Evolutionary conservation across 2,329 filamentous ascomycete species (phyloP).

Genomic region (Bisporella sp.): DNA sequence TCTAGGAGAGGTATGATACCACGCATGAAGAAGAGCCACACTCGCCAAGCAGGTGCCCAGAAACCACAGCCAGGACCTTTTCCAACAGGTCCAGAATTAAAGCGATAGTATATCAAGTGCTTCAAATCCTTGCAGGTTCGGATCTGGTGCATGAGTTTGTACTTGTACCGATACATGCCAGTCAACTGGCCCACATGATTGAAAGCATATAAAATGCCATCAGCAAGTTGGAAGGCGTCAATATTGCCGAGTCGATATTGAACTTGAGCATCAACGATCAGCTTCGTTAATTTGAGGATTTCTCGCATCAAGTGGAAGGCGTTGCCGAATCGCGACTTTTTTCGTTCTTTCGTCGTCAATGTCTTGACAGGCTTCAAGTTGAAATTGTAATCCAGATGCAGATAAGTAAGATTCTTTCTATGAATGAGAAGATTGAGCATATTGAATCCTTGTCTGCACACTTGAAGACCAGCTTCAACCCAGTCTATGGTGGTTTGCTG

Average conservation of each 20-base stretch:
- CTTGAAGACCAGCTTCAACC: conserved; percentile 97
- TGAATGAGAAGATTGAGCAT: conserved; percentile 98
- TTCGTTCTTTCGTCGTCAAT: conserved; percentile 94
- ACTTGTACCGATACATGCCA: conserved; percentile 99
- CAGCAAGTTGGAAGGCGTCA: conserved; percentile 95
- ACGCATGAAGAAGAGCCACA: conserved; percentile 99
- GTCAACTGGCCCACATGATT: conserved; percentile 98
- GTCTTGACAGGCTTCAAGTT: conserved; percentile 99
- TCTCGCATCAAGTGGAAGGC: conserved; percentile 99
- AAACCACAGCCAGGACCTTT: conserved; percentile 98
- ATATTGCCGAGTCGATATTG: conserved; percentile 97
- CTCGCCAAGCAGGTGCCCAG: conserved; percentile 97
- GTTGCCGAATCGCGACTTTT: conserved; percentile 98
- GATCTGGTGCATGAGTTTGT: conserved; percentile 99
- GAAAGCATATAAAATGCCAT: conserved; percentile 98
- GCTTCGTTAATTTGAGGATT: conserved; percentile 88
- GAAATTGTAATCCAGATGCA: conserved; percentile 99
- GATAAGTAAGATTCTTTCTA: conserved; percentile 94
- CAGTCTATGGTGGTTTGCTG: conserved; percentile 99
- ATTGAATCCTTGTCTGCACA: conserved; percentile 97
- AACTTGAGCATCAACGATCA: conserved; percentile 97
- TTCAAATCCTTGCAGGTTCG: conserved; percentile 98
- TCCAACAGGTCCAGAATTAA: conserved; percentile 93
- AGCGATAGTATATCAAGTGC: conserved; percentile 98
- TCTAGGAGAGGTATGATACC: conserved; percentile 96